Evolutionary conservation across 2,329 filamentous ascomycete species (phyloP).

Genomic region (Myotisia sp.): DNA sequence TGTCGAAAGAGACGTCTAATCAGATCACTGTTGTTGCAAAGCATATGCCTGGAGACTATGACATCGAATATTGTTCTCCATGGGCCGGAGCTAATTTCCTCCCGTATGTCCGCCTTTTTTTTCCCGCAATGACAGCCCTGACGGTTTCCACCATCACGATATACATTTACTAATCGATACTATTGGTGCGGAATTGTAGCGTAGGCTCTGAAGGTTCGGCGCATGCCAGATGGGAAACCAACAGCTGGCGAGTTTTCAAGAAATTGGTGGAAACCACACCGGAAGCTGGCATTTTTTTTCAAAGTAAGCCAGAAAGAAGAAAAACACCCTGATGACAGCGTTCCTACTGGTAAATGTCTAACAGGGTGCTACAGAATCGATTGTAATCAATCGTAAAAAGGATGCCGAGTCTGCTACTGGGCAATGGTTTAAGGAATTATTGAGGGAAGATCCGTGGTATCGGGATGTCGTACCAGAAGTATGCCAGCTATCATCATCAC

Average conservation of each 20-base stretch:
- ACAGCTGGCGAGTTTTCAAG: slow-evolving; percentile 51
- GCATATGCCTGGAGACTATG: slow-evolving; percentile 87
- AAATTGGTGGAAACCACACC: slow-evolving; percentile 50
- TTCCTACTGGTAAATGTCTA: too few species aligned
- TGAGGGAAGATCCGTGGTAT: slow-evolving; percentile 58
- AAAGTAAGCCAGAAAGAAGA: too few species aligned
- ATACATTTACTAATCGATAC: not conserved
- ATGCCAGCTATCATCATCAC: slow-evolving; percentile 14
- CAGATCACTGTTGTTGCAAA: slow-evolving; percentile 62
- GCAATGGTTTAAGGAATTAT: slow-evolving; percentile 52
- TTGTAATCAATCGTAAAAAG: slow-evolving; percentile 48
- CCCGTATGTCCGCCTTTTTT: slow-evolving; percentile 44
- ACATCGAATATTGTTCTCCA: slow-evolving; percentile 77
- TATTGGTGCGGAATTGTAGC: slow-evolving; percentile 15
- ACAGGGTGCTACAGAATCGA: slow-evolving; percentile 32
- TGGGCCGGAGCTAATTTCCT: slow-evolving; percentile 75
- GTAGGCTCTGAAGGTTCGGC: slow-evolving; percentile 26
- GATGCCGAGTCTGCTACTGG: slow-evolving; percentile 43
- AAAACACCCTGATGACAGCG: too few species aligned
- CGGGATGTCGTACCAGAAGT: slow-evolving; percentile 55
- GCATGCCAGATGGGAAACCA: slow-evolving; percentile 42
- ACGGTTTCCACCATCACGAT: too few species aligned
- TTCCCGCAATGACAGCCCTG: not conserved
- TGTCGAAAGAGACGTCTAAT: slow-evolving; percentile 43
- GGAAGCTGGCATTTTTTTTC: slow-evolving; percentile 69